These are phyloP conservation scores for Stagonosporopsis tanaceti DNA, from an alignment of 2,329 filamentous ascomycete genomes.

Conservation along the genomic window DNA sequence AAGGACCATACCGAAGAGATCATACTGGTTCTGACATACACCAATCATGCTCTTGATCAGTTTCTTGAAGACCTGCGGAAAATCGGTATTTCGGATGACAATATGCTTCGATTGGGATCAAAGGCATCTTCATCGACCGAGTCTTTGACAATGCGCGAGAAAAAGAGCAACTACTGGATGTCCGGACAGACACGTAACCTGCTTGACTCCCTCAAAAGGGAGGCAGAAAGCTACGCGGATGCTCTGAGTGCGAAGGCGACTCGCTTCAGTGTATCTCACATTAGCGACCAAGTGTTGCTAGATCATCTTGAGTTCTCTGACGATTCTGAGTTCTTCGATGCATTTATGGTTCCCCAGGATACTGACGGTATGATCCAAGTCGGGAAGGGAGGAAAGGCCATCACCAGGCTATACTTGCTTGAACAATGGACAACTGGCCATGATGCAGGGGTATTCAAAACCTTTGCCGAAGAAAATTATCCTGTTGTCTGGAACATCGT, in stretches of 20 bases:
- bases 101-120: conserved; percentile 70
- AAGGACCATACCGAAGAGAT: conserved; percentile 58
- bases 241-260: conserved; percentile 22
- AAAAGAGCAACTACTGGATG: conserved; percentile 45
- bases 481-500: conserved; percentile 63
- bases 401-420: conserved; percentile 61
- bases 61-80: conserved; percentile 69
- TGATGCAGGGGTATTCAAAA: conserved; percentile 55
- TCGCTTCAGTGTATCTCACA: conserved; percentile 11
- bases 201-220: conserved; percentile 53
- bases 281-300: conserved; percentile 44
- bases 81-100: conserved; percentile 59
- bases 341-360: conserved; percentile 61
- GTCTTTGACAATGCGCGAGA: conserved; percentile 57
- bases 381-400: conserved; percentile 55
- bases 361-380: conserved; percentile 58
- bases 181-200: conserved; percentile 49
- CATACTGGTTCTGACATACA: conserved; percentile 72
- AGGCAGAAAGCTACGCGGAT: conserved; percentile 46
- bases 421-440: conserved; percentile 61
- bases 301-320: conserved; percentile 63
- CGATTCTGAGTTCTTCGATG: conserved; percentile 62
- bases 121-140: conserved; percentile 63
- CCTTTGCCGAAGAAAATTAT: conserved; percentile 36
- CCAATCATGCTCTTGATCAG: conserved; percentile 61